Percentiles rank a stretch among this genome's conserved stretches.
Evolutionary conservation across 106 monocot genomes (phyloP).

Genomic region (Triglochin maritima): DNA sequence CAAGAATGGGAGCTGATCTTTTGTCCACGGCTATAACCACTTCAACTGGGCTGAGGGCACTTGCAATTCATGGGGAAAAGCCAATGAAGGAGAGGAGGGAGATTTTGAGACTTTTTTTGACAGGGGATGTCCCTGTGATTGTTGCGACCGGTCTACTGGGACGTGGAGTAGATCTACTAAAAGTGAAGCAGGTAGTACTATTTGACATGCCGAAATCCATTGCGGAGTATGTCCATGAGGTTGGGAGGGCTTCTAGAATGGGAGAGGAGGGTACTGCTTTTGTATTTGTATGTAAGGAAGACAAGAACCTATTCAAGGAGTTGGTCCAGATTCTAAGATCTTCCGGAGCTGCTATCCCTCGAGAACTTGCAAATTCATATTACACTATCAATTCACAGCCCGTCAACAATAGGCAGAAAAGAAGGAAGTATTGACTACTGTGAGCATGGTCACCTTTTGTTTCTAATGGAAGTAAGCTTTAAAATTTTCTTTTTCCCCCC

Average conservation of each 20-base stretch:
- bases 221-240: constrained; percentile 73
- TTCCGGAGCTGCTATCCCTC: constrained; percentile 44
- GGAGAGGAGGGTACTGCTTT: constrained; percentile 60
- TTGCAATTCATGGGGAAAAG: constrained; percentile 85
- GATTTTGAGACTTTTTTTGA: constrained; percentile 47
- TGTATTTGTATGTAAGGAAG: constrained; percentile 68
- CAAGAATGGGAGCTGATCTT: constrained; percentile 75
- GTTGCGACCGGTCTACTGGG: constrained; percentile 78
- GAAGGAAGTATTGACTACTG: constrained; percentile 16
- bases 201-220: constrained; percentile 88
- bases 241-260: constrained; percentile 86
- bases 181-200: constrained; percentile 61
- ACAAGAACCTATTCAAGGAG: constrained; percentile 58
- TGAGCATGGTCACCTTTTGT: too few species aligned
- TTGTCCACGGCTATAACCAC: constrained; percentile 57
- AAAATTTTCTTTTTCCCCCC: too few species aligned
- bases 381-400: constrained; percentile 13
- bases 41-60: constrained; percentile 51
- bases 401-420: constrained; percentile 19
- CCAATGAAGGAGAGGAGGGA: constrained; percentile 86
- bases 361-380: constrained; percentile 54
- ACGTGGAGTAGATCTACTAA: constrained; percentile 63
- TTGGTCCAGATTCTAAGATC: constrained; percentile 56
- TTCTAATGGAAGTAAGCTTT: too few species aligned
- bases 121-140: constrained; percentile 59